Percentiles rank a stretch among this genome's conserved stretches.
Evolutionary conservation across 805 yeast species (phyloP).

Genomic region (Dipodascopsis uninucleata): DNA sequence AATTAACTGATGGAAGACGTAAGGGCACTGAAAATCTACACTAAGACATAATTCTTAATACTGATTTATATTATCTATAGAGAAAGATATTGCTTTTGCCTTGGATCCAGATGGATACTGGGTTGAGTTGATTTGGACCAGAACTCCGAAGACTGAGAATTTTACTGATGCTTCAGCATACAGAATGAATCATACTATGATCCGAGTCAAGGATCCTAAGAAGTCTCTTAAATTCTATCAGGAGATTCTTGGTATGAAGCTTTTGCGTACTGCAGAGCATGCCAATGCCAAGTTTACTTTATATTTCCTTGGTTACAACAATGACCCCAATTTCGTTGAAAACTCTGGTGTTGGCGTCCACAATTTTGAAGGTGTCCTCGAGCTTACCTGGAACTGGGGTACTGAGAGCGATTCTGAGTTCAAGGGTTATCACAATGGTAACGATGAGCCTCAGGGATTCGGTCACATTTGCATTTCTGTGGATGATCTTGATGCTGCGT

Average conservation of each 20-base stretch:
- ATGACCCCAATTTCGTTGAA: conserved; percentile 44
- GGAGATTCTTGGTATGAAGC: conserved; percentile 74
- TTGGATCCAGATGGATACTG: conserved; percentile 96
- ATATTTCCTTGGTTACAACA: conserved; percentile 74
- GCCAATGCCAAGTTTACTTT: conserved; percentile 75
- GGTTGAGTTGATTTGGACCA: conserved; percentile 80
- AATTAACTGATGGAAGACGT: conserved; percentile 84
- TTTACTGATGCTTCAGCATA: conserved; percentile 37
- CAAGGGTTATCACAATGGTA: conserved; percentile 76
- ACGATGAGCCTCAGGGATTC: conserved; percentile 73
- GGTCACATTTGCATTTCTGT: conserved; percentile 80
- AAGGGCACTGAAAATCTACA: conserved; percentile 35
- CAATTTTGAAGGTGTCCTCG: conserved; percentile 66
- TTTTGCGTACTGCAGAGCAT: conserved; percentile 54
- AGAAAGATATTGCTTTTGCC: conserved; percentile 77
- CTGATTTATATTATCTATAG: conserved; percentile 6
- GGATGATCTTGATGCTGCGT: conserved; percentile 56
- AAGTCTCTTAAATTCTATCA: conserved; percentile 74
- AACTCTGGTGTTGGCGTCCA: conserved; percentile 36
- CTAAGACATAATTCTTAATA: neutral
- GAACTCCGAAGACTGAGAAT: conserved; percentile 42
- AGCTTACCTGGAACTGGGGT: conserved; percentile 94
- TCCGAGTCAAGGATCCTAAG: conserved; percentile 81
- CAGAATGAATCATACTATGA: conserved; percentile 33
- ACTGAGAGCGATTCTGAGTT: conserved; percentile 76